These are phyloP conservation scores for Protea cynaroides DNA, from an alignment of 164 flowering plant genomes.

Conservation along the genomic window DNA sequence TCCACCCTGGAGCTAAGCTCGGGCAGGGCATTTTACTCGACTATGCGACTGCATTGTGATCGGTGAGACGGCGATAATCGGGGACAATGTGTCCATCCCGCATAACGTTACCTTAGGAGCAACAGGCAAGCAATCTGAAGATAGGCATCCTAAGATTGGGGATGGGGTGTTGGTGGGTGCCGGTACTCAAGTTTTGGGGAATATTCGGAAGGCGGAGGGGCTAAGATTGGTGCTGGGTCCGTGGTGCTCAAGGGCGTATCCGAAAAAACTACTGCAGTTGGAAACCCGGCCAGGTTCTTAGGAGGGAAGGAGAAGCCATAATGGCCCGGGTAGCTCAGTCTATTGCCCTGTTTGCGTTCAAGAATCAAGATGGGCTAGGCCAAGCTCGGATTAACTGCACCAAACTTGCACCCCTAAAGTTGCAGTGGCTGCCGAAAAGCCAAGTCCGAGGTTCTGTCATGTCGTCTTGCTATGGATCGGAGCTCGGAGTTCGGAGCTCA, in stretches of 20 bases:
- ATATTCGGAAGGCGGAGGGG: constrained; percentile 59
- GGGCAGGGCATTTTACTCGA: constrained; percentile 69
- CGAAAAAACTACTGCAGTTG: constrained; percentile 62
- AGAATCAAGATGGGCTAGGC: too few relatives aligned
- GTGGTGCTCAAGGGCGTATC: constrained; percentile 74
- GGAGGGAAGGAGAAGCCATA: constrained; percentile 52
- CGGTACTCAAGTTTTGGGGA: constrained; percentile 65
- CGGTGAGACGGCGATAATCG: constrained; percentile 77
- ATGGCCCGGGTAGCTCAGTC: too few relatives aligned
- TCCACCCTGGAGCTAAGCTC: constrained; percentile 75
- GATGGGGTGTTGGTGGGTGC: constrained; percentile 85
- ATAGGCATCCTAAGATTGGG: constrained; percentile 81
- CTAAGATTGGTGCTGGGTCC: constrained; percentile 82
- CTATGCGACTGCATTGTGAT: constrained; percentile 75
- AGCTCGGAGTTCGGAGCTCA: too few relatives aligned
- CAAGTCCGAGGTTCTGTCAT: too few relatives aligned
- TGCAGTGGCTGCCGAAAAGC: too few relatives aligned
- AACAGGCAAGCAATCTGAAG: constrained; percentile 64
- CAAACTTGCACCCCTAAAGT: too few relatives aligned
- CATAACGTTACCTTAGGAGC: constrained; percentile 81
- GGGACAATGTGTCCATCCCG: constrained; percentile 60
- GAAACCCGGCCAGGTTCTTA: constrained; percentile 72
- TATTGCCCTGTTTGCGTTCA: too few relatives aligned
- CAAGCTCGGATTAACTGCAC: too few relatives aligned
- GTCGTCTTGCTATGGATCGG: too few relatives aligned